A percentile compares a stretch with the other conserved stretches of the same genome.
Conservation (phyloP, 495 filamentous ascomycete species). For the Penicillium coprophilum region DNA sequence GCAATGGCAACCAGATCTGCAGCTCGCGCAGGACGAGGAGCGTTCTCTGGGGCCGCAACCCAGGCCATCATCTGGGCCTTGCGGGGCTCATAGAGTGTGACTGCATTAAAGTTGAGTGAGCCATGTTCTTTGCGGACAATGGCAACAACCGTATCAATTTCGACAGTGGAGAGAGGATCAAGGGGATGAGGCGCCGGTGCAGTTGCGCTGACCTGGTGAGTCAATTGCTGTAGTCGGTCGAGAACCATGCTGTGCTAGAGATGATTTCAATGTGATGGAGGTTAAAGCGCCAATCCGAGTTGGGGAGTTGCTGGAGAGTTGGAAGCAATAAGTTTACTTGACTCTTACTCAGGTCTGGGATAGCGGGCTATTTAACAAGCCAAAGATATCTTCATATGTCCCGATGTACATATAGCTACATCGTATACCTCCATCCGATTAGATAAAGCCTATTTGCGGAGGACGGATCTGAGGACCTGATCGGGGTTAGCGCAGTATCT, state of each 20-base stretch:
- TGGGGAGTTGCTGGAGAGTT: background rate
- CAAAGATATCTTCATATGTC: background rate
- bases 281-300: background rate
- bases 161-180: conserved; percentile 73
- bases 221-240: conserved; percentile 67
- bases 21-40: conserved; percentile 64
- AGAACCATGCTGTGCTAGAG: conserved; percentile 53
- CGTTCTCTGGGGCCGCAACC: conserved; percentile 62
- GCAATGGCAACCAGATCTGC: conserved; percentile 90
- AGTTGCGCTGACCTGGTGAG: conserved; percentile 60
- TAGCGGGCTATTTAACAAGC: conserved; percentile 5
- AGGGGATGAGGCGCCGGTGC: conserved; percentile 69
- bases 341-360: background rate
- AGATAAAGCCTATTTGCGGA: conserved; percentile 26
- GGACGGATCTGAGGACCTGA: conserved; percentile 30
- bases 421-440: conserved; percentile 14
- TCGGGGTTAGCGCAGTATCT: conserved; percentile 23
- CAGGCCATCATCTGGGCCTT: conserved; percentile 87
- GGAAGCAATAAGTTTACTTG: background rate
- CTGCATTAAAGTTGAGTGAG: conserved; percentile 79
- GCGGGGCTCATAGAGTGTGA: conserved; percentile 82
- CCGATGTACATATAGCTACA: too few relatives aligned
- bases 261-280: background rate
- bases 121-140: conserved; percentile 71
- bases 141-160: conserved; percentile 74